Evolutionary conservation across 2,329 filamentous ascomycete genomes (phyloP).

Genomic region (Dendryphion nanum): DNA sequence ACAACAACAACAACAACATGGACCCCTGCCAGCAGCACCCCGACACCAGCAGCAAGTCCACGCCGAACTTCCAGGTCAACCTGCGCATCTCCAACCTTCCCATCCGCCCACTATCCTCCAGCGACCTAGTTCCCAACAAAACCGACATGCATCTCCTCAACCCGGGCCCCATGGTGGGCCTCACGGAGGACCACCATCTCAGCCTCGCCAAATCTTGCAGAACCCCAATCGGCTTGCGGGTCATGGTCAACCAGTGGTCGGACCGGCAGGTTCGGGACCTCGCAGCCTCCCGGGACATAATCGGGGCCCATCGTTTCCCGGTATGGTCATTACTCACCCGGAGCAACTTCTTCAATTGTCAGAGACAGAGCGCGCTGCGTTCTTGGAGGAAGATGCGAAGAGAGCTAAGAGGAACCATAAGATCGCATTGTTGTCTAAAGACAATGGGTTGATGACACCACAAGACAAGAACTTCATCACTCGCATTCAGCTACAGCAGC

Average conservation of each 20-base stretch:
- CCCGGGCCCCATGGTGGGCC: conserved; percentile 36
- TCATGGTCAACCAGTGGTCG: conserved; percentile 41
- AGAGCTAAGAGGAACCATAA: conserved; percentile 98
- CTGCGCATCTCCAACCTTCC: conserved; percentile 23
- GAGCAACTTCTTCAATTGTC: conserved; percentile 74
- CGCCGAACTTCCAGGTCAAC: conserved; percentile 43
- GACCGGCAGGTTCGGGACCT: conserved; percentile 26
- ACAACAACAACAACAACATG: conserved; percentile 38
- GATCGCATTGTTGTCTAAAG: conserved; percentile 87
- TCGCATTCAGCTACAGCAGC: conserved; percentile 92
- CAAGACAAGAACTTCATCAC: conserved; percentile 99
- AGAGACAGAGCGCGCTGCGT: conserved; percentile 79
- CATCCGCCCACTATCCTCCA: conserved; percentile 38
- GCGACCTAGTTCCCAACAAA: conserved; percentile 26
- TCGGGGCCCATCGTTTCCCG: conserved; percentile 50
- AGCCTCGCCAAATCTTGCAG: conserved; percentile 73
- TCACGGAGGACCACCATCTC: conserved; percentile 37
- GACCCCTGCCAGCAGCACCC: conserved; percentile 12
- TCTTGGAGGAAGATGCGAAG: conserved; percentile 87
- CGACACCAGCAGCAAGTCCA: conserved; percentile 39
- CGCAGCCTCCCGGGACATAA: conserved; percentile 36
- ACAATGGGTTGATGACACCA: conserved; percentile 97
- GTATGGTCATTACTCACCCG: conserved; percentile 62
- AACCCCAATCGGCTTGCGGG: conserved; percentile 66
- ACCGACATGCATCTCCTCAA: conserved; percentile 25